Evolutionary conservation across 225 moss, liverwort and hornwort genomes (phyloP).

Genomic region (Antitrichia curtipendula): DNA sequence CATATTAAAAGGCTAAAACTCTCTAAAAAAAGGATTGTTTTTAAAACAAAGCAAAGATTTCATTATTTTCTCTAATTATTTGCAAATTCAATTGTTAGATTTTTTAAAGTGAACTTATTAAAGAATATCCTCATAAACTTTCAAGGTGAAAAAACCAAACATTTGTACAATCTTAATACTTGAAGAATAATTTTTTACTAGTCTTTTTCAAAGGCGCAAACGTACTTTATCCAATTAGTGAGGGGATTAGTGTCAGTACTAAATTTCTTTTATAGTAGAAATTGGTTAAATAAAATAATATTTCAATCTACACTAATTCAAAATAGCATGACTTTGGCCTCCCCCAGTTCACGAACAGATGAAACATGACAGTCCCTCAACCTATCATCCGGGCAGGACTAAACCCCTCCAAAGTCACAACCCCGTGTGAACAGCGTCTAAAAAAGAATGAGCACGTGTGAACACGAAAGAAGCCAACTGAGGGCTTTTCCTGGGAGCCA

Average conservation of each 20-base stretch:
- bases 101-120: not conserved
- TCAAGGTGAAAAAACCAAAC: not conserved
- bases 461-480: not conserved
- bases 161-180: accelerated
- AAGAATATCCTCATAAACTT: not conserved
- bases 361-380: not conserved
- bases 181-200: not conserved
- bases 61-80: too few species aligned
- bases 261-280: not conserved
- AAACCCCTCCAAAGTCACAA: not conserved
- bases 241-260: not conserved
- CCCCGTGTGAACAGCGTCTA: not conserved
- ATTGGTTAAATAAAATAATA: not conserved
- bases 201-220: not conserved
- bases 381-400: not conserved
- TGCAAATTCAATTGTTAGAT: not conserved
- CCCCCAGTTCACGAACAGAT: not conserved
- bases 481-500: not conserved
- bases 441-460: not conserved
- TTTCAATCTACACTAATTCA: not conserved
- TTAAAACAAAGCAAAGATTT: too few species aligned
- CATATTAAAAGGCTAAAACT: accelerated
- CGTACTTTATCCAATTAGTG: not conserved
- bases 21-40: accelerated
- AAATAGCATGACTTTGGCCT: not conserved